phyloP scores from a whole-genome alignment of 768 basidiomycete genomes.

The Sporobolomyces pararoseus region DNA sequence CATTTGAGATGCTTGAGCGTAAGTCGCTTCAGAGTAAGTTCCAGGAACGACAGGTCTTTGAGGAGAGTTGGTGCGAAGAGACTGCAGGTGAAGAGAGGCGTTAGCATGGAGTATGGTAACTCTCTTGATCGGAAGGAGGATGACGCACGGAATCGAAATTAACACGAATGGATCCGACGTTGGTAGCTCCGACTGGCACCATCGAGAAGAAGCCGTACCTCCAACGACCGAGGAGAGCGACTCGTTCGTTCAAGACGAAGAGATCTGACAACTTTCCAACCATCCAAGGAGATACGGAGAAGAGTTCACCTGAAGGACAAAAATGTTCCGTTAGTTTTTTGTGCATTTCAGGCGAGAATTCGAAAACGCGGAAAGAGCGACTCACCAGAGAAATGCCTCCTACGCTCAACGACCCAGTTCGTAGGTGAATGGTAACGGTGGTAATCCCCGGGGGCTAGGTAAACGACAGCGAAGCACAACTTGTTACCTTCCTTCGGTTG shows the following conservation, averaged over 20 bases:
- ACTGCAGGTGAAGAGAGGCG: slow-evolving; percentile 53
- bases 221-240: slow-evolving; percentile 91
- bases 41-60: slow-evolving; percentile 58
- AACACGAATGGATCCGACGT: slow-evolving; percentile 91
- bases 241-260: slow-evolving; percentile 97
- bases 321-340: background rate
- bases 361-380: slow-evolving; percentile 11
- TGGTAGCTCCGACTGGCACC: slow-evolving; percentile 97
- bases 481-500: slow-evolving; percentile 62
- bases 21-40: slow-evolving; percentile 84
- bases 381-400: slow-evolving; percentile 86
- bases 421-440: slow-evolving; percentile 95
- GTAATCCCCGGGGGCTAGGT: slow-evolving; percentile 97
- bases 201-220: slow-evolving; percentile 92
- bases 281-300: slow-evolving; percentile 94
- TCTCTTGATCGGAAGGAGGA: background rate
- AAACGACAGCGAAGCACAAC: slow-evolving; percentile 89
- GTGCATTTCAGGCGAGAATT: background rate
- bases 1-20: slow-evolving; percentile 74
- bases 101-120: too few relatives aligned
- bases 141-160: slow-evolving; percentile 78
- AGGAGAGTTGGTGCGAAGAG: slow-evolving; percentile 82
- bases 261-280: slow-evolving; percentile 84
- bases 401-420: slow-evolving; percentile 93
- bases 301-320: slow-evolving; percentile 67